These are phyloP conservation scores for Emmonsia crescens DNA, from an alignment of 2,329 filamentous ascomycete species.

Conservation along the genomic window DNA sequence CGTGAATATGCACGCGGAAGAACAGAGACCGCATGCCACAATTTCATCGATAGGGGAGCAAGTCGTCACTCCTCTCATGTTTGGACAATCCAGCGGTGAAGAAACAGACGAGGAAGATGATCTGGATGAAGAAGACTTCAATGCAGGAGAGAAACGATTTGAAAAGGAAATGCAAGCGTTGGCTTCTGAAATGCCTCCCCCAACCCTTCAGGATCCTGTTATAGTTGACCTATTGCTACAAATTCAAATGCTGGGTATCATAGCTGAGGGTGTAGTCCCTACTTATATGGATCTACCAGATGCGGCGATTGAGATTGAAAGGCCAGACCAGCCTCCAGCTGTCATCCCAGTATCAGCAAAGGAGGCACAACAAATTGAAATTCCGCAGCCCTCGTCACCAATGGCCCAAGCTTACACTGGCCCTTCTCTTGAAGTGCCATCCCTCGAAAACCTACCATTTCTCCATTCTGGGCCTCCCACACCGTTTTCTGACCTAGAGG, in stretches of 20 bases:
- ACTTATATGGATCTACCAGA: conserved; percentile 20
- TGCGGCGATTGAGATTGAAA: conserved; percentile 15
- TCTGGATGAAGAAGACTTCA: conserved; percentile 39
- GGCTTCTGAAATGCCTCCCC: conserved; percentile 32
- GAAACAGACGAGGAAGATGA: conserved; percentile 35
- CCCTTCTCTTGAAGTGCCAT: conserved; percentile 20
- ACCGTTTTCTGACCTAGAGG: conserved; percentile 35
- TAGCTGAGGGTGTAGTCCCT: conserved; percentile 25
- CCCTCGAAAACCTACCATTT: conserved; percentile 37
- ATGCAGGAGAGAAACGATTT: conserved; percentile 34
- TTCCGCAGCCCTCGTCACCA: conserved; percentile 3
- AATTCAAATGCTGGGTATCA: conserved; percentile 35
- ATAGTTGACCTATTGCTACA: conserved; percentile 32
- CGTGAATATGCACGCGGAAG: not conserved
- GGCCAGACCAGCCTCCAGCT: conserved; percentile 8
- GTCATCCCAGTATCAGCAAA: conserved; percentile 17
- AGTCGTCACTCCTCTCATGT: conserved; percentile 17
- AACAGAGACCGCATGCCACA: not conserved
- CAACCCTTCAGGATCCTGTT: conserved; percentile 32
- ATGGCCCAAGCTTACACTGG: conserved; percentile 9
- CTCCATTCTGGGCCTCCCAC: conserved; percentile 32
- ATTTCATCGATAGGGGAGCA: conserved; percentile 4
- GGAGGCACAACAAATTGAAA: conserved; percentile 16
- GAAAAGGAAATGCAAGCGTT: conserved; percentile 35
- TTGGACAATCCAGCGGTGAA: conserved; percentile 31